A percentile compares a stretch with the other conserved stretches of the same genome.
Evolutionary conservation across 441 rosid species (phyloP).

Genomic region (Euphorbia corollata): DNA sequence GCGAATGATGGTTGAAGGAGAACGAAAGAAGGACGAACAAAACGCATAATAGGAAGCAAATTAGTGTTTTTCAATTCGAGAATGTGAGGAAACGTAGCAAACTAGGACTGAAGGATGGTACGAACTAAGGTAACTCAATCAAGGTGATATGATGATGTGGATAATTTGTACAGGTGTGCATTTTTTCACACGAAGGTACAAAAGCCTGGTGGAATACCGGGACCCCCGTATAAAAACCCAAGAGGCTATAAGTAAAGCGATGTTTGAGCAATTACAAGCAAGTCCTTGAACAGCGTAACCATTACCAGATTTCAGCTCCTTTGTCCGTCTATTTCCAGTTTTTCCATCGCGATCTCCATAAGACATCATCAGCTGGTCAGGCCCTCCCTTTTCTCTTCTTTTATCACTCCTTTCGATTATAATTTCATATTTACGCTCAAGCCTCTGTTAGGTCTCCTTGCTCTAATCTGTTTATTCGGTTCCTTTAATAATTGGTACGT

Average conservation of each 20-base stretch:
- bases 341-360: neutral
- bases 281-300: slow-evolving; percentile 21
- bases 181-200: too few species aligned
- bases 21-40: too few species aligned
- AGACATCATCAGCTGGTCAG: slow-evolving; percentile 2
- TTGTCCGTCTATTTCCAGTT: neutral
- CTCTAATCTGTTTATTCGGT: neutral
- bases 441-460: neutral
- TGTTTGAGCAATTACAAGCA: slow-evolving; percentile 20
- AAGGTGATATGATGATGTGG: too few species aligned
- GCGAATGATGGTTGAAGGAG: too few species aligned
- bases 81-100: too few species aligned
- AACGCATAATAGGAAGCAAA: too few species aligned
- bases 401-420: neutral
- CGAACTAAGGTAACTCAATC: too few species aligned
- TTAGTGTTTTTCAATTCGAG: too few species aligned
- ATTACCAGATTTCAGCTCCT: slow-evolving; percentile 18
- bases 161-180: too few species aligned
- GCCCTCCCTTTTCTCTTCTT: neutral
- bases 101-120: too few species aligned
- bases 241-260: neutral
- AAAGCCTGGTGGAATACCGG: too few species aligned
- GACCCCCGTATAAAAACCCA: too few species aligned
- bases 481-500: slow-evolving; percentile 2
- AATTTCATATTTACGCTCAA: neutral